Percentiles rank a stretch among this genome's conserved stretches.
Conservation (phyloP, 2,329 filamentous ascomycete species). For the Ascocoryne sarcoides region DNA sequence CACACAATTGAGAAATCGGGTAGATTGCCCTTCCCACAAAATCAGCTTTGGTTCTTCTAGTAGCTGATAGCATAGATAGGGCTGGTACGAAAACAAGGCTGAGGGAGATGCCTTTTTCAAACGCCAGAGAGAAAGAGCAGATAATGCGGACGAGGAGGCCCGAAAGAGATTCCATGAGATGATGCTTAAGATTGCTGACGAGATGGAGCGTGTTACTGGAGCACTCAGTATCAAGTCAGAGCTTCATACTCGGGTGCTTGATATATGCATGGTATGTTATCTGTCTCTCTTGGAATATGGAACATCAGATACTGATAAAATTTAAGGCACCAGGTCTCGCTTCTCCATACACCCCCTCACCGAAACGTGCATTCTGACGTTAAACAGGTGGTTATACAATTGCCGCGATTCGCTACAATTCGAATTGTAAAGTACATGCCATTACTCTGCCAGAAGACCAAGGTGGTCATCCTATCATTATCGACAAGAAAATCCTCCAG, state of each 20-base stretch:
- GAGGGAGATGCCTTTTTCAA: conserved; percentile 36
- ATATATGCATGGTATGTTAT: conserved; percentile 24
- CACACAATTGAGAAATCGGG: conserved; percentile 13
- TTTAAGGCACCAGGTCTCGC: conserved; percentile 11
- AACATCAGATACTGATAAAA: not conserved
- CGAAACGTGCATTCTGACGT: too few relatives aligned
- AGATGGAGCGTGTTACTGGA: conserved; percentile 30
- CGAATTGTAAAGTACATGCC: conserved; percentile 7
- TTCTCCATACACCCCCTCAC: too few relatives aligned
- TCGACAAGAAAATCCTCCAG: conserved; percentile 3
- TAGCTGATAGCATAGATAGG: conserved; percentile 6
- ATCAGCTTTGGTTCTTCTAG: not conserved
- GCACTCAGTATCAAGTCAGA: conserved; percentile 3
- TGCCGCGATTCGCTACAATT: conserved; percentile 7
- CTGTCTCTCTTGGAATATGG: too few relatives aligned
- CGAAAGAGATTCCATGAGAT: conserved; percentile 31
- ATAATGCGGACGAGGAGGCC: conserved; percentile 23
- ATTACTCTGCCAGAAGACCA: conserved; percentile 15
- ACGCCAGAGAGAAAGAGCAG: conserved; percentile 31
- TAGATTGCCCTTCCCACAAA: conserved; percentile 6
- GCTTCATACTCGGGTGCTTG: conserved; percentile 14
- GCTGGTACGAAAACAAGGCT: conserved; percentile 37
- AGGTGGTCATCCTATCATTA: conserved; percentile 18
- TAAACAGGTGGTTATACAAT: conserved; percentile 14
- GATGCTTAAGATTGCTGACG: conserved; percentile 36